phyloP scores from a whole-genome alignment of 2,329 filamentous ascomycete genomes.

The Penicillium sp. region DNA sequence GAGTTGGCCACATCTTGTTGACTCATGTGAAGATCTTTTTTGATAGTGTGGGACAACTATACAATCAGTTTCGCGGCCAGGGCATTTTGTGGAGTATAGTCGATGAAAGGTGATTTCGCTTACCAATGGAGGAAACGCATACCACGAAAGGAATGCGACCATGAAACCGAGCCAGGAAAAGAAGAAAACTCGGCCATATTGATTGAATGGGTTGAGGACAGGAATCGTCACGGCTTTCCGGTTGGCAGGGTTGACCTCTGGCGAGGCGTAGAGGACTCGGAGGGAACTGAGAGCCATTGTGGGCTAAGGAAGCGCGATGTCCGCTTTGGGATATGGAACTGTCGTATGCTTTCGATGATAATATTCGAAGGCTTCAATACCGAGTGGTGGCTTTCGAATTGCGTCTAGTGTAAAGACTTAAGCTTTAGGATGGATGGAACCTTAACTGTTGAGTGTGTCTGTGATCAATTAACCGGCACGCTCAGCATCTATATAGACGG shows the following conservation, averaged over 20 bases:
- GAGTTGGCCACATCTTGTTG: slow-evolving; percentile 78
- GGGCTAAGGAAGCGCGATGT: not conserved
- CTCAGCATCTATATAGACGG: slow-evolving; percentile 13
- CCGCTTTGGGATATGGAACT: not conserved
- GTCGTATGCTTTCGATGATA: not conserved
- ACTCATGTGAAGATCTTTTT: slow-evolving; percentile 72
- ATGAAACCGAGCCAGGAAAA: slow-evolving; percentile 88
- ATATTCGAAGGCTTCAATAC: not conserved
- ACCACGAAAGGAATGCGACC: slow-evolving; percentile 86
- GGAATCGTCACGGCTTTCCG: slow-evolving; percentile 80
- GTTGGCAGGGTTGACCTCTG: slow-evolving; percentile 81
- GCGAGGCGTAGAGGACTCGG: slow-evolving; percentile 48
- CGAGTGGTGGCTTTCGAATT: not conserved
- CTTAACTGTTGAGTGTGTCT: not conserved
- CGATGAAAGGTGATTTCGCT: slow-evolving; percentile 29
- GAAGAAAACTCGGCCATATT: slow-evolving; percentile 85
- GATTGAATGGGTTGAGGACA: slow-evolving; percentile 72
- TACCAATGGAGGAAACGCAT: slow-evolving; percentile 84
- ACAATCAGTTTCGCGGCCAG: not conserved
- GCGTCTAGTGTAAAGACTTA: not conserved
- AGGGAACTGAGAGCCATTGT: slow-evolving; percentile 27
- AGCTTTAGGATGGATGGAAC: not conserved
- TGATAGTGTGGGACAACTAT: slow-evolving; percentile 73
- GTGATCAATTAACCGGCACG: not conserved
- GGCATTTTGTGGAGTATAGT: not conserved